phyloP scores from a whole-genome alignment of 306 rosid species.

The Medicago lupulina region DNA sequence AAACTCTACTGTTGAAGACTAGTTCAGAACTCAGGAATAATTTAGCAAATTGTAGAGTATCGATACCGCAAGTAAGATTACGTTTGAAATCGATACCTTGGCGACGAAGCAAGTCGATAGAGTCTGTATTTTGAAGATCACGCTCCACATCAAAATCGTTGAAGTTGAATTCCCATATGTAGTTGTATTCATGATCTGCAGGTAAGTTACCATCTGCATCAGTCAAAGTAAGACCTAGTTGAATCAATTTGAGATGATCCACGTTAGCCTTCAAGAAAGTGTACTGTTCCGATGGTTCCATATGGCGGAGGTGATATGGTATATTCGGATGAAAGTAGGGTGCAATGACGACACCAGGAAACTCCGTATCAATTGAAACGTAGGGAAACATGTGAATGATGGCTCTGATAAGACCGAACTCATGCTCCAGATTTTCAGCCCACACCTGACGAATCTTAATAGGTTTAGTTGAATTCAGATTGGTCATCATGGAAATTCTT shows the following conservation, averaged over 20 bases:
- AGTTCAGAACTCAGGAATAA: background rate
- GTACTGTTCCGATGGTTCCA: constrained; percentile 67
- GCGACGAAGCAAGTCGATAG: background rate
- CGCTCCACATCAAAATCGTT: background rate
- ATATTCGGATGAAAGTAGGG: constrained; percentile 16
- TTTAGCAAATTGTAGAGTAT: background rate
- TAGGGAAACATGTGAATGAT: constrained; percentile 53
- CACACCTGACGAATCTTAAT: constrained; percentile 61
- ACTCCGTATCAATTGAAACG: constrained; percentile 83
- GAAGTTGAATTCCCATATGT: background rate
- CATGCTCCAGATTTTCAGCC: constrained; percentile 62
- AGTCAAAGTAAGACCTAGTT: constrained; percentile 75
- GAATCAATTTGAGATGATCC: constrained; percentile 72
- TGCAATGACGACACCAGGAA: constrained; percentile 64
- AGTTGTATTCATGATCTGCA: background rate
- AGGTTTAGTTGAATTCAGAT: too few species aligned
- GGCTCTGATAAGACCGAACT: constrained; percentile 38
- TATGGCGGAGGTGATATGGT: constrained; percentile 27
- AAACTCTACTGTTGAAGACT: background rate
- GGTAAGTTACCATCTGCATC: constrained; percentile 71
- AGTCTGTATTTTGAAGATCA: background rate
- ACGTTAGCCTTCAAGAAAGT: constrained; percentile 67
- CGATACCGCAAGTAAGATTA: rapidly evolving
- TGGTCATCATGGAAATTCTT: too few species aligned
- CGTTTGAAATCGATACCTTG: background rate